Evolutionary conservation across 2,329 filamentous ascomycete species (phyloP).

Genomic region (Clonostachys rosea): DNA sequence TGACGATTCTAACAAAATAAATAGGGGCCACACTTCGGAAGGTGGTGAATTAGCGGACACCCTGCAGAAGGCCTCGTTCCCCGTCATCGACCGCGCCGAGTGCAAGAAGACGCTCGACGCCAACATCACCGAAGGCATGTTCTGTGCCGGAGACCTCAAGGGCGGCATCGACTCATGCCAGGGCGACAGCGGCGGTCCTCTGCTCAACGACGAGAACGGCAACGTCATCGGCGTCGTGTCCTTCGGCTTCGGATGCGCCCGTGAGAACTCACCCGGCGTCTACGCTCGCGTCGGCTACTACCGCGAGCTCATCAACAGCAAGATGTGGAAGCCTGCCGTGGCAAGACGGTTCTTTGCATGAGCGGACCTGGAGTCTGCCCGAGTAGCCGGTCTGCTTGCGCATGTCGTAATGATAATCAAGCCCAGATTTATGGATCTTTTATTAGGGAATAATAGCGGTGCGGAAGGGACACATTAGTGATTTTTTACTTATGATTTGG

Average conservation of each 20-base stretch:
- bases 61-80: slow-evolving; percentile 20
- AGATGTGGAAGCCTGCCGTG: background rate
- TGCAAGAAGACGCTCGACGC: slow-evolving; percentile 13
- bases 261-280: slow-evolving; percentile 14
- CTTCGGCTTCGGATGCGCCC: slow-evolving; percentile 21
- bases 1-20: slow-evolving; percentile 1
- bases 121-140: slow-evolving; percentile 20
- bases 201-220: slow-evolving; percentile 11
- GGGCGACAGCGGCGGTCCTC: slow-evolving; percentile 22
- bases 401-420: no score
- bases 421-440: no score
- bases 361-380: no score
- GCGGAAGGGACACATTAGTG: no score
- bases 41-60: slow-evolving; percentile 7
- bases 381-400: no score
- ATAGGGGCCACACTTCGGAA: slow-evolving; percentile 2
- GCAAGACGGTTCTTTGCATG: no score
- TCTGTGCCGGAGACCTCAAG: slow-evolving; percentile 18
- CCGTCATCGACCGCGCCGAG: slow-evolving; percentile 15
- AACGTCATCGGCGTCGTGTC: slow-evolving; percentile 19
- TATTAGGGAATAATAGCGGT: no score
- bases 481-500: no score
- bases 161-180: slow-evolving; percentile 23
- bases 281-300: slow-evolving; percentile 17
- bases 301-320: slow-evolving; percentile 15